These are phyloP conservation scores for Epicoccum nigrum DNA, from an alignment of 2,329 filamentous ascomycete species.

Conservation along the genomic window DNA sequence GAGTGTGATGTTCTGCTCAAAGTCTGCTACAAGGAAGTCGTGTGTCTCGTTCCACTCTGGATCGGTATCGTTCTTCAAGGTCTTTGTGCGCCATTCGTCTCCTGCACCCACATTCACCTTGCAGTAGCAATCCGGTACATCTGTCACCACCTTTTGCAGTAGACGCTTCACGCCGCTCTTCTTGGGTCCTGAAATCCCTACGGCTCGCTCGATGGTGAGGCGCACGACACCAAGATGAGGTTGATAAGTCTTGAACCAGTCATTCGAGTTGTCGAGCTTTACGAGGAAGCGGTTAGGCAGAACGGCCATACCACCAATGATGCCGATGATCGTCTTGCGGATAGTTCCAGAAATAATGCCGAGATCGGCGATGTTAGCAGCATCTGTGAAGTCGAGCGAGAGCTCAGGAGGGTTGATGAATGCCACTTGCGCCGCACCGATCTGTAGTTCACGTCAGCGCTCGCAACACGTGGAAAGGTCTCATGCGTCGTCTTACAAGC, in stretches of 20 bases:
- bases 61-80: conserved; percentile 51
- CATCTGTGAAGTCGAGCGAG: conserved; percentile 56
- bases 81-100: conserved; percentile 52
- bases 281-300: conserved; percentile 59
- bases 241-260: conserved; percentile 58
- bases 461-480: background rate
- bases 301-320: conserved; percentile 55
- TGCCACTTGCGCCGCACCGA: conserved; percentile 56
- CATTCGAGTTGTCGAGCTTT: conserved; percentile 54
- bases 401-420: conserved; percentile 58
- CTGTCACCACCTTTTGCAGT: conserved; percentile 53
- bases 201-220: conserved; percentile 52
- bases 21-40: conserved; percentile 56
- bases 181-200: conserved; percentile 48
- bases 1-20: conserved; percentile 51
- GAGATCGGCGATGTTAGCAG: conserved; percentile 54
- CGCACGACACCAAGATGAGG: conserved; percentile 53
- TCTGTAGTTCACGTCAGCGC: conserved; percentile 39
- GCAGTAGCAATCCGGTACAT: conserved; percentile 56
- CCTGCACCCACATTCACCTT: conserved; percentile 54
- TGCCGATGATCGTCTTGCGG: conserved; percentile 53
- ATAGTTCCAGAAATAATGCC: conserved; percentile 51
- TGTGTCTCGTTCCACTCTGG: conserved; percentile 58
- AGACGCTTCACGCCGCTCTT: conserved; percentile 50
- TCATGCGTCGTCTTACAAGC: conserved; percentile 44